Evolutionary conservation across 805 yeast species (phyloP).

Genomic region (Saccharomycopsis capsularis): DNA sequence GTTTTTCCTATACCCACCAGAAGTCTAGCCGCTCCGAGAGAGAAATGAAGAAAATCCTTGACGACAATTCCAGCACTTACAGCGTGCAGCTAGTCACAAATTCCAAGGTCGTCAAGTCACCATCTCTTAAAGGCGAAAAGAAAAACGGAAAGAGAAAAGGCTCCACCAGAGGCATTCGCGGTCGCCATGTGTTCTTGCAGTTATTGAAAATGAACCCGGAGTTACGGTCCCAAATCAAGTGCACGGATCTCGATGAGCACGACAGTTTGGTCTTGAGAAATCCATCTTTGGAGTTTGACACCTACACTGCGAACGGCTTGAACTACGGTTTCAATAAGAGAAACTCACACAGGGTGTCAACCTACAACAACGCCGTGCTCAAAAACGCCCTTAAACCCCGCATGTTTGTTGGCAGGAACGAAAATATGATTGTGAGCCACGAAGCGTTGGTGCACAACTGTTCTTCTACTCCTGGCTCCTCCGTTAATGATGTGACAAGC

Average conservation of each 20-base stretch:
- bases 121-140: not conserved
- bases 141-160: not conserved
- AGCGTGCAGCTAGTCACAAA: constrained; percentile 21
- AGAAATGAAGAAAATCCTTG: constrained; percentile 6
- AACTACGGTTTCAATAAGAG: constrained; percentile 17
- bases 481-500: not conserved
- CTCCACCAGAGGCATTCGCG: not conserved
- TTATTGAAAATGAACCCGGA: constrained; percentile 17
- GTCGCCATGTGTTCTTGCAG: constrained; percentile 8
- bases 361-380: not conserved
- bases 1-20: not conserved
- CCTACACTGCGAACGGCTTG: constrained; percentile 14
- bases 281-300: constrained; percentile 14
- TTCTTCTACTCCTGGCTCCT: not conserved
- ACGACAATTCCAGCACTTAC: constrained; percentile 15
- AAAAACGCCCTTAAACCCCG: not conserved
- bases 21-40: not conserved
- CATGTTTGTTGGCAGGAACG: not conserved
- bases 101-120: constrained; percentile 10
- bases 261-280: constrained; percentile 2
- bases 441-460: not conserved
- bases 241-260: constrained; percentile 11
- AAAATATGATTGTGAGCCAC: not conserved
- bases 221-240: constrained; percentile 15
- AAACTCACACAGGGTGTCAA: not conserved